A percentile compares a stretch with the other conserved stretches of the same genome.
Evolutionary conservation across 1,284 basidiomycete genomes (phyloP).

Genomic region (Cryptococcus amylolentus): DNA sequence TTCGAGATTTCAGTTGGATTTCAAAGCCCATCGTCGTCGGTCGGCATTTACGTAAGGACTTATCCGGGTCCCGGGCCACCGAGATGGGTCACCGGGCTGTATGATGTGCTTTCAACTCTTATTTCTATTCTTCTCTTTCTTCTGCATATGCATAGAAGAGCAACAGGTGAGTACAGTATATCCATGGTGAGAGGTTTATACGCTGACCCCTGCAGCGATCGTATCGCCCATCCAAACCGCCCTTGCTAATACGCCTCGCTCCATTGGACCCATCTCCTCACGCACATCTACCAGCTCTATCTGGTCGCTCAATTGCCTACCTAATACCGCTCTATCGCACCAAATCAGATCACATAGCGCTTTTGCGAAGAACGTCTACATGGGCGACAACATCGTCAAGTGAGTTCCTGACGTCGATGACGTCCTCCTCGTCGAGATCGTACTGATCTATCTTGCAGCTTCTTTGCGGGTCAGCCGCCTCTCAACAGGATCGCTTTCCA

Average conservation of each 20-base stretch:
- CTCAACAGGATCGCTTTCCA: slow-evolving; percentile 84
- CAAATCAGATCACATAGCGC: not conserved
- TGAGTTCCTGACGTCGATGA: slow-evolving; percentile 15
- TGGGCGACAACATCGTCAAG: slow-evolving; percentile 49
- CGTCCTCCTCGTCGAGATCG: not conserved
- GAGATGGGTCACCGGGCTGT: too few relatives aligned
- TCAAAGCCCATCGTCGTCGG: too few relatives aligned
- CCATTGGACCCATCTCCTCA: too few relatives aligned
- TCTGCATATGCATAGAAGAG: too few relatives aligned
- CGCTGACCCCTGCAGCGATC: not conserved
- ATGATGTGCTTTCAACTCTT: too few relatives aligned
- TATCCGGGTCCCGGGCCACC: too few relatives aligned
- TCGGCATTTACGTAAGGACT: too few relatives aligned
- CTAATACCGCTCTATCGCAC: not conserved
- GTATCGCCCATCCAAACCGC: not conserved
- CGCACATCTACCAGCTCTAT: too few relatives aligned
- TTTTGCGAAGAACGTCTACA: slow-evolving; percentile 18
- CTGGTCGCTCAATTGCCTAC: too few relatives aligned
- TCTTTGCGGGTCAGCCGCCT: slow-evolving; percentile 68
- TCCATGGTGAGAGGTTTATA: not conserved
- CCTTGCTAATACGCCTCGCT: not conserved
- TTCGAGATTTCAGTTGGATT: too few relatives aligned
- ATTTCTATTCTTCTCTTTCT: too few relatives aligned
- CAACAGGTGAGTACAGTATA: too few relatives aligned
- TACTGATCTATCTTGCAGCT: slow-evolving; percentile 50